These are phyloP conservation scores for Plenodomus lindquistii DNA, from an alignment of 2,329 filamentous ascomycete genomes.

Conservation along the genomic window DNA sequence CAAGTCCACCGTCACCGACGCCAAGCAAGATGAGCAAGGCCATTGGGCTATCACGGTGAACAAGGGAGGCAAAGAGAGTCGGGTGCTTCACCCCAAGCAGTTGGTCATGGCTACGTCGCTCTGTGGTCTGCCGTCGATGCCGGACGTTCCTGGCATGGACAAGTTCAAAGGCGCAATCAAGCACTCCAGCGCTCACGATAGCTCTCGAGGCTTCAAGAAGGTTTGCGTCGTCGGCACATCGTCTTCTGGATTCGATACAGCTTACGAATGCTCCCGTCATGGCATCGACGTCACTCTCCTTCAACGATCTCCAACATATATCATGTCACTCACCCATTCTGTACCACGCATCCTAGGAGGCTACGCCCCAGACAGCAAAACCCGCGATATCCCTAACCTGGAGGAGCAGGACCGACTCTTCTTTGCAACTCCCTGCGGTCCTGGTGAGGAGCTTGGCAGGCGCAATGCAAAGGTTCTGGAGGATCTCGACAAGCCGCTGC, in stretches of 20 bases:
- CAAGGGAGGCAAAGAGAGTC: slow-evolving; percentile 5
- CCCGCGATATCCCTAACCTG: slow-evolving; percentile 2
- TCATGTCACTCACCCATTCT: slow-evolving; percentile 51
- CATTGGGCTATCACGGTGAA: slow-evolving; percentile 5
- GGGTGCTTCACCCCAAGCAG: slow-evolving; percentile 8
- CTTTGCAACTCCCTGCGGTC: slow-evolving; percentile 7
- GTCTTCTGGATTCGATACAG: slow-evolving; percentile 70
- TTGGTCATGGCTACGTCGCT: slow-evolving; percentile 10
- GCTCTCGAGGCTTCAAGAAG: slow-evolving; percentile 54
- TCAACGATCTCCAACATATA: slow-evolving; percentile 67
- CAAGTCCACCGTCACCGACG: slow-evolving; percentile 3
- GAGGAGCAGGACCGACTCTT: slow-evolving; percentile 9
- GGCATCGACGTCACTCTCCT: slow-evolving; percentile 71
- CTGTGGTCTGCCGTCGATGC: slow-evolving; percentile 20
- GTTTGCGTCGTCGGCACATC: slow-evolving; percentile 68
- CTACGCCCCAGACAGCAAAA: slow-evolving; percentile 5
- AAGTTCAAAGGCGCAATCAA: slow-evolving; percentile 63
- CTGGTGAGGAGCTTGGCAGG: slow-evolving; percentile 8
- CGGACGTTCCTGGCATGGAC: slow-evolving; percentile 52
- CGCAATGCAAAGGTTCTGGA: slow-evolving; percentile 8
- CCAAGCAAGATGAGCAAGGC: slow-evolving; percentile 5
- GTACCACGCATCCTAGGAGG: slow-evolving; percentile 7
- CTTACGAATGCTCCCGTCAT: slow-evolving; percentile 67
- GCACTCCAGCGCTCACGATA: slow-evolving; percentile 54
- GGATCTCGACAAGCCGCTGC: slow-evolving; percentile 6